Percentiles rank a stretch among this genome's conserved stretches.
Evolutionary conservation across 1,284 basidiomycete species (phyloP).

Genomic region (Apiotrichum veenhuisii): DNA sequence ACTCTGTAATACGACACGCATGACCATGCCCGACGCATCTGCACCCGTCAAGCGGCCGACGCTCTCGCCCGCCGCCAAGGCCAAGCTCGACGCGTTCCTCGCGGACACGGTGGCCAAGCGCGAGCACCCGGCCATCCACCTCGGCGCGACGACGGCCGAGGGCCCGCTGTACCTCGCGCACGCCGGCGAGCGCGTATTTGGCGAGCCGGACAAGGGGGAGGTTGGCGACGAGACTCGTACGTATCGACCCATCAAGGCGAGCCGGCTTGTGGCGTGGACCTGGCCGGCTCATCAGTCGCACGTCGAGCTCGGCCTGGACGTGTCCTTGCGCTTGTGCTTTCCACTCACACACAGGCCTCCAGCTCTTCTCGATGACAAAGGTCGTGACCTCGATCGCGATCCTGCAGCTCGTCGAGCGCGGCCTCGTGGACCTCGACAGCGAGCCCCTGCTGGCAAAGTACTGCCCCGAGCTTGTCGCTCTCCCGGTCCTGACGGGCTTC

Average conservation of each 20-base stretch:
- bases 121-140: slow-evolving; percentile 28
- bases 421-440: slow-evolving; percentile 9
- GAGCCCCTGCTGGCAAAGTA: slow-evolving; percentile 1
- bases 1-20: background rate
- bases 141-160: slow-evolving; percentile 33
- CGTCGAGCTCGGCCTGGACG: too few relatives aligned
- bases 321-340: too few relatives aligned
- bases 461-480: slow-evolving; percentile 15
- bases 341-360: slow-evolving; percentile 16
- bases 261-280: background rate
- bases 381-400: slow-evolving; percentile 33
- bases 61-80: slow-evolving; percentile 13
- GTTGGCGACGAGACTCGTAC: slow-evolving; percentile 36
- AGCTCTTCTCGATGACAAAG: slow-evolving; percentile 41
- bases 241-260: slow-evolving; percentile 1
- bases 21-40: background rate
- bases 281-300: too few relatives aligned
- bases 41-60: background rate
- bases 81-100: slow-evolving; percentile 26
- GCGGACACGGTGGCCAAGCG: slow-evolving; percentile 14
- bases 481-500: slow-evolving; percentile 13
- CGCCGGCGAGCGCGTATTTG: slow-evolving; percentile 31
- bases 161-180: slow-evolving; percentile 32
- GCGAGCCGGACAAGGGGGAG: slow-evolving; percentile 24
- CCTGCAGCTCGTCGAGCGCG: slow-evolving; percentile 28